Percentiles rank a stretch among this genome's conserved stretches.
Evolutionary conservation across 78 protist genomes (phyloP).

Genomic region (Anaeramoeba flamelloides): DNA sequence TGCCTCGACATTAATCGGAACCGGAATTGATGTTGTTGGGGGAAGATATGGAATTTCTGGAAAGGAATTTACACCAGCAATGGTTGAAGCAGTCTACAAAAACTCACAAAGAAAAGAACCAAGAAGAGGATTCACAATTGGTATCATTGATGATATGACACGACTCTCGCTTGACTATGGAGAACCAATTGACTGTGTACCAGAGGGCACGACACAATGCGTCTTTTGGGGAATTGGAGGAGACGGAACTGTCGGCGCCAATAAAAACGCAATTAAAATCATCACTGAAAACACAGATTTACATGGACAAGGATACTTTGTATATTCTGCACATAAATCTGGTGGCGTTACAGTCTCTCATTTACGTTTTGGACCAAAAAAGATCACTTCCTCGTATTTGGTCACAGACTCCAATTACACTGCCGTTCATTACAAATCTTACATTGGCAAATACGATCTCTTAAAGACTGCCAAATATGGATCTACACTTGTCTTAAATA

Average conservation of each 20-base stretch:
- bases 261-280: conserved; percentile 5
- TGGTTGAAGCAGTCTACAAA: conserved; percentile 13
- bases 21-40: conserved; percentile 14
- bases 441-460: conserved; percentile 23
- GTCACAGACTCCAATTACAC: conserved; percentile 39
- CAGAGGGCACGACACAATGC: conserved; percentile 20
- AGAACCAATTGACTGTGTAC: not conserved
- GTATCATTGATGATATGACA: conserved; percentile 45
- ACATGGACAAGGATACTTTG: conserved; percentile 16
- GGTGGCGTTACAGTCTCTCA: conserved; percentile 51
- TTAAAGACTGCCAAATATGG: conserved; percentile 1
- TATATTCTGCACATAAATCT: conserved; percentile 43
- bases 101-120: conserved; percentile 10
- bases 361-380: conserved; percentile 38
- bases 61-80: conserved; percentile 45
- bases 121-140: conserved; percentile 23
- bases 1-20: not conserved
- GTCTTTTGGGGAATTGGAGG: conserved; percentile 17
- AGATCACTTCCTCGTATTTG: conserved; percentile 29
- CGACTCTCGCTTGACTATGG: conserved; percentile 11
- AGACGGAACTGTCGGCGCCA: conserved; percentile 21
- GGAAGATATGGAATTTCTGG: conserved; percentile 44
- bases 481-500: conserved; percentile 36
- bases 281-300: conserved; percentile 7
- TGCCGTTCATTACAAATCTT: conserved; percentile 41